phyloP scores from a whole-genome alignment of 2,329 filamentous ascomycete species.

The Ophiostoma ulmi region DNA sequence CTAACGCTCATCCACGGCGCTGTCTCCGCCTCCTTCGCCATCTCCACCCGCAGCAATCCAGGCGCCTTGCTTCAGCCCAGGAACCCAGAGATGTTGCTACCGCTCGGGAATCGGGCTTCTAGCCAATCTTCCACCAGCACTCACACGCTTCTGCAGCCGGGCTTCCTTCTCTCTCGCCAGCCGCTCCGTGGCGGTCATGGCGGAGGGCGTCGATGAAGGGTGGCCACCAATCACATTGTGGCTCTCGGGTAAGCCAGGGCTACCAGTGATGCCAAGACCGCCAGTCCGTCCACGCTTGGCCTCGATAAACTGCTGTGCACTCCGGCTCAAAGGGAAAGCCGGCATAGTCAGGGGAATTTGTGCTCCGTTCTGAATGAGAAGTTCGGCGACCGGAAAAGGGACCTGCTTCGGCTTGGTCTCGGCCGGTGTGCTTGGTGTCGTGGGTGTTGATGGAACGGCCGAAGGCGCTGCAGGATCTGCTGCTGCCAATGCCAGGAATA shows the following conservation, averaged over 20 bases:
- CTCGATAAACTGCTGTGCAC: slow-evolving; percentile 78
- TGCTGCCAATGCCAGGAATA: slow-evolving; percentile 86
- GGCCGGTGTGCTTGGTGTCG: slow-evolving; percentile 18
- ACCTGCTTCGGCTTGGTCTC: slow-evolving; percentile 48
- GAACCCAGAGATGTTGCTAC: slow-evolving; percentile 38
- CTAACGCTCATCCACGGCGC: slow-evolving; percentile 10
- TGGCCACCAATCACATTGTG: neutral
- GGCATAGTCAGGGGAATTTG: slow-evolving; percentile 72
- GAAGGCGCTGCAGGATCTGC: slow-evolving; percentile 81
- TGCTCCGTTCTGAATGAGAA: slow-evolving; percentile 89
- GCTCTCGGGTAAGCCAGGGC: neutral
- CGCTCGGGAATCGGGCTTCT: slow-evolving; percentile 59
- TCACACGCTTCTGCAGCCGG: slow-evolving; percentile 71
- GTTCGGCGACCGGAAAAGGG: slow-evolving; percentile 83
- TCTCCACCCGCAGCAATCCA: neutral
- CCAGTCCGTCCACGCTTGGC: slow-evolving; percentile 57
- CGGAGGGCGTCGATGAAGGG: slow-evolving; percentile 51
- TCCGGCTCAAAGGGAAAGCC: slow-evolving; percentile 75
- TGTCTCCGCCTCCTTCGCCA: slow-evolving; percentile 12
- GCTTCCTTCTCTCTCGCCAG: slow-evolving; percentile 60
- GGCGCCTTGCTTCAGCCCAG: slow-evolving; percentile 16
- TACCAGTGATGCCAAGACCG: slow-evolving; percentile 14
- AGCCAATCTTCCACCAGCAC: slow-evolving; percentile 67
- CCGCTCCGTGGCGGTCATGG: slow-evolving; percentile 40
- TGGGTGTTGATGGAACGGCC: slow-evolving; percentile 36